phyloP scores from a whole-genome alignment of 2,329 filamentous ascomycete genomes.

The Stachybotrys echinatus region DNA sequence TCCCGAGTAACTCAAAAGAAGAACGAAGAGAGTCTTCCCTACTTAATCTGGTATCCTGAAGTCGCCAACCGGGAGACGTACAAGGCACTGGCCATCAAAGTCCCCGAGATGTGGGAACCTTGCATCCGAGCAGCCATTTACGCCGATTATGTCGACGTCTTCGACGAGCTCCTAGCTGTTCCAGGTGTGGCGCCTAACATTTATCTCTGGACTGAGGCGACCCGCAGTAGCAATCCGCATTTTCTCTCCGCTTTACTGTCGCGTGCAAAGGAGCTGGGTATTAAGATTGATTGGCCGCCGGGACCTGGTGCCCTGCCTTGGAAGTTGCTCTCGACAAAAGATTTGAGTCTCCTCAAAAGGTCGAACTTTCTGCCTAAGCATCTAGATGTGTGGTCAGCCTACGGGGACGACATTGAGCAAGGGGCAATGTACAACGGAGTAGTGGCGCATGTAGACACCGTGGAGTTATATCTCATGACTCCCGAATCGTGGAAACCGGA shows the following conservation, averaged over 20 bases:
- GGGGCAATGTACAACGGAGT: background rate
- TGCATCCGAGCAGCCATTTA: slow-evolving; percentile 11
- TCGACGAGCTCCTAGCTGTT: background rate
- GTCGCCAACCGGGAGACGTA: slow-evolving; percentile 26
- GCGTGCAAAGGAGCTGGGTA: background rate
- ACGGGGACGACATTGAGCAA: background rate
- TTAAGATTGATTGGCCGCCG: background rate
- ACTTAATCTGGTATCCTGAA: slow-evolving; percentile 34
- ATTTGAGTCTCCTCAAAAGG: background rate
- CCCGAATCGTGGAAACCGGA: background rate
- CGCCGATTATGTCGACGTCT: slow-evolving; percentile 6
- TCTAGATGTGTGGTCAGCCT: background rate
- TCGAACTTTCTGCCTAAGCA: background rate
- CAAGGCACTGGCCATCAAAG: slow-evolving; percentile 16
- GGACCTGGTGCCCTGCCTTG: background rate
- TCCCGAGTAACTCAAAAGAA: slow-evolving; percentile 6
- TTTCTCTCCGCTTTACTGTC: background rate
- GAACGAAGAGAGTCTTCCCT: slow-evolving; percentile 17
- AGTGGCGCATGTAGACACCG: background rate
- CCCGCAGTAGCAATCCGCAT: background rate
- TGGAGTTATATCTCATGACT: background rate
- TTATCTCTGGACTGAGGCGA: background rate
- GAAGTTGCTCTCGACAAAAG: background rate
- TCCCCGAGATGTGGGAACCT: slow-evolving; percentile 5
- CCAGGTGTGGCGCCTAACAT: background rate